These are phyloP conservation scores for Globisporangium nunn DNA, from an alignment of 352 stramenopile genomes.

Conservation along the genomic window DNA sequence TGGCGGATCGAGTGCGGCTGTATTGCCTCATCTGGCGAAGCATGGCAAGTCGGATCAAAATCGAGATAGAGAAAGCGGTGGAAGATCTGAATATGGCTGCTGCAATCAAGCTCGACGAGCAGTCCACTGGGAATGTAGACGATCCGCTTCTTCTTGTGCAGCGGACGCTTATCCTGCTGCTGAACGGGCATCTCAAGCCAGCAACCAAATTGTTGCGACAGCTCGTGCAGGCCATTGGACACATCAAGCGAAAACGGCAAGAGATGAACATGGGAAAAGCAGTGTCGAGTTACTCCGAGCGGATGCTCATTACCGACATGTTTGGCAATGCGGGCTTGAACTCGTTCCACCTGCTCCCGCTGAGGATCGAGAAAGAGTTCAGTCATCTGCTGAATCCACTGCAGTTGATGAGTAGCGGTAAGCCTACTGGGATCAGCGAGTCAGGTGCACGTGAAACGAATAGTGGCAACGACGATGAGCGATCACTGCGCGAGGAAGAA, in stretches of 20 bases:
- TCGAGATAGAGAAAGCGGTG: constrained; percentile 42
- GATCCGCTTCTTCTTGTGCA: constrained; percentile 37
- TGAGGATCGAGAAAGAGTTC: constrained; percentile 22
- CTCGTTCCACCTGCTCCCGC: constrained; percentile 29
- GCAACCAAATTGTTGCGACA: constrained; percentile 40
- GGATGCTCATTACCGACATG: constrained; percentile 31
- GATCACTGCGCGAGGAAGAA: constrained; percentile 24
- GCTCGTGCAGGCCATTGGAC: constrained; percentile 15
- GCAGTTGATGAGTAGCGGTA: not conserved
- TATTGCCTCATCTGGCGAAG: constrained; percentile 51
- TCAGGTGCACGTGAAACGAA: not conserved
- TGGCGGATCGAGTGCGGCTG: constrained; percentile 33
- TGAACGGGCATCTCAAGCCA: constrained; percentile 45
- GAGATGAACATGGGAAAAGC: not conserved
- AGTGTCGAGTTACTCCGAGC: constrained; percentile 2
- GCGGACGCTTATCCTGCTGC: constrained; percentile 38
- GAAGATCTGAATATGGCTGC: constrained; percentile 47
- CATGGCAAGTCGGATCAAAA: constrained; percentile 30
- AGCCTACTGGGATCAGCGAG: not conserved
- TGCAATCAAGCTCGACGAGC: constrained; percentile 19
- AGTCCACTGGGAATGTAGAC: constrained; percentile 3
- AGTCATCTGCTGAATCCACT: constrained; percentile 2
- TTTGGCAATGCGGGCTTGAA: constrained; percentile 41
- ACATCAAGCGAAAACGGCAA: constrained; percentile 3
- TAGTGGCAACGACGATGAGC: constrained; percentile 8